A percentile compares a stretch with the other conserved stretches of the same genome.
These are phyloP conservation scores for Ustilago hordei DNA, from an alignment of 1,284 basidiomycete species.

Conservation along the genomic window DNA sequence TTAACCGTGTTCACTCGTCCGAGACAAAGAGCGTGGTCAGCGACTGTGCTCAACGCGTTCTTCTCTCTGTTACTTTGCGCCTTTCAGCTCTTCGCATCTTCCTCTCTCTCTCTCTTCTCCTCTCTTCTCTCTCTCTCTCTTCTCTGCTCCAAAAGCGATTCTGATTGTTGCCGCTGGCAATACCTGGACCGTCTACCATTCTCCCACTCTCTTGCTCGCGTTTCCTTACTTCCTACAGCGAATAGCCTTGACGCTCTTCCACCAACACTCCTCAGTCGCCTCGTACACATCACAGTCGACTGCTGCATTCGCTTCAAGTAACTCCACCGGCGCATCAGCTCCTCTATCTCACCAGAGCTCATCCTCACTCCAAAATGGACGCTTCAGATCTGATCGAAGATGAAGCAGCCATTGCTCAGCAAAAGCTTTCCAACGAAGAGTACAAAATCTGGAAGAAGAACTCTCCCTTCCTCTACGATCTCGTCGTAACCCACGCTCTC, in stretches of 20 bases:
- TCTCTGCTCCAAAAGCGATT: neutral
- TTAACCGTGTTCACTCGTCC: neutral
- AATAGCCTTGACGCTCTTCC: no score
- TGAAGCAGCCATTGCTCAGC: conserved; percentile 59
- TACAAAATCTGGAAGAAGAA: conserved; percentile 70
- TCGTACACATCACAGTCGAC: neutral
- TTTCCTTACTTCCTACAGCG: no score
- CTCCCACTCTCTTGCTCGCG: neutral
- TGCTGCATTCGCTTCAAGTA: neutral
- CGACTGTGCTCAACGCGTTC: neutral
- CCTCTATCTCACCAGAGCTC: neutral
- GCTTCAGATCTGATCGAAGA: conserved; percentile 59
- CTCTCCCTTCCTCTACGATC: conserved; percentile 86
- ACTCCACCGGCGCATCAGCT: no score
- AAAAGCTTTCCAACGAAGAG: conserved; percentile 66
- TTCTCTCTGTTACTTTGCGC: neutral
- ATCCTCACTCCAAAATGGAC: conserved; percentile 35
- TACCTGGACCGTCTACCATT: neutral
- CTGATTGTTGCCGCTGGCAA: neutral
- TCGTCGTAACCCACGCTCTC: conserved; percentile 95
- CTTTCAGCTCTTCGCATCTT: neutral
- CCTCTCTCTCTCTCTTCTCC: no score
- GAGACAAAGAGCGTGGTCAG: neutral
- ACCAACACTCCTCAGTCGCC: neutral
- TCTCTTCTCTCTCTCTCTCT: neutral